phyloP scores from a whole-genome alignment of 257 asterid species.

The Solanum acaule region DNA sequence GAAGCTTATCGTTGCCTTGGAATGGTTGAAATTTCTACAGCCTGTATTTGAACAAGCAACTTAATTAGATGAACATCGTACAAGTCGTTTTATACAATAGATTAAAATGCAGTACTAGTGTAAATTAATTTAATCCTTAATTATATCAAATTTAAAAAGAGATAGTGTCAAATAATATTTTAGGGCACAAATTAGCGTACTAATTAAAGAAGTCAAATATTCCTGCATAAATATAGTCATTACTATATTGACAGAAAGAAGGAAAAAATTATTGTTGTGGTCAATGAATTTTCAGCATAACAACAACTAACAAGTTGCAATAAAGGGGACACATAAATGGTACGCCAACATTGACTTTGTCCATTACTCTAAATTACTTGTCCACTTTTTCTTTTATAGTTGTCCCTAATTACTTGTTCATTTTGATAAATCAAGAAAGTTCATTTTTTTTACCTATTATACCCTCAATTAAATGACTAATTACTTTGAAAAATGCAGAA shows the following conservation, averaged over 20 bases:
- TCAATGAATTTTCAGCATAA: background rate
- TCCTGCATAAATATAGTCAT: background rate
- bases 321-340: background rate
- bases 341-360: background rate
- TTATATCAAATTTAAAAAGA: no score
- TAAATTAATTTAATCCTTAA: background rate
- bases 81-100: background rate
- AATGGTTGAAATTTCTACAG: background rate
- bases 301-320: background rate
- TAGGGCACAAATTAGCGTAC: no score
- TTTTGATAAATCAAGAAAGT: no score
- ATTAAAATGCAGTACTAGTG: background rate
- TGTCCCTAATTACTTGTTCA: no score
- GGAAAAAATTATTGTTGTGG: background rate
- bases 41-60: background rate
- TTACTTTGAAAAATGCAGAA: no score
- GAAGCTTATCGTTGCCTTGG: background rate
- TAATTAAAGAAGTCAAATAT: no score
- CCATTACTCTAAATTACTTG: background rate
- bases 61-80: background rate
- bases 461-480: no score
- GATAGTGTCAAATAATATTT: no score
- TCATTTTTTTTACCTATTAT: no score
- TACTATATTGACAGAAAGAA: no score
- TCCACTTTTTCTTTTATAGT: no score